Evolutionary conservation across 768 basidiomycete genomes (phyloP), one percentile per base, ranked within the genome.

Genomic region (Boletus rex-veris): DNA sequence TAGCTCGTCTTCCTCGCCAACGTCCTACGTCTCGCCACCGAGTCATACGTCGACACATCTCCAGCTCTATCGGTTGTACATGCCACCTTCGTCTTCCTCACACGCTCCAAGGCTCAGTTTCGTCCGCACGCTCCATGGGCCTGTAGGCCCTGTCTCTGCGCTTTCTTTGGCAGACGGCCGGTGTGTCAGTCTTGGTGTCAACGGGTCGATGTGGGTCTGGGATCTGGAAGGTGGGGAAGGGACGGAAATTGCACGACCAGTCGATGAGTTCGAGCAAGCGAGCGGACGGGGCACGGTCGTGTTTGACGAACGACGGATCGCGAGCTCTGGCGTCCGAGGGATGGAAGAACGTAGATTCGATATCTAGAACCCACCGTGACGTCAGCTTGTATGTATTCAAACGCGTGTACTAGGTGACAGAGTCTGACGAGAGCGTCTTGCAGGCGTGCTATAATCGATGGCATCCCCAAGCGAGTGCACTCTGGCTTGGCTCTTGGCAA

Each of bases 191-290:
- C 70, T 91, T 18, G 82, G 86, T 9, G 70, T 71, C 33, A 83
- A 89, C 64, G 88, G 88, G 38, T 81, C 81, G 60, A 78, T 92
- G 40, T 90, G 88, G 87, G 86, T 90, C 3, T 92, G 90, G 90
- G 90, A 92, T 71, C 74, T 92, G 31, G 90, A 92, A 66, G 78
- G 75, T 11, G 76, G 73, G 19, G 65, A 70, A 26, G 70, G 74
- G 40, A 64, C 68, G 11, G 74, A 75, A 59, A 71, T 78, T 7
- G 64, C 62, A 31, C 47, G 41, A 2, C 62, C 55, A 0, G 39
- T 52, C 5, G 76, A 74, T 36, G 75, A 77, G 63, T 73, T 77
- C 47, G n/a, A 48, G 45, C 41, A 56, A 48, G 46, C 59, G 44
- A 48, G 51, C 45, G 53, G 45, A 35, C 33, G 67, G 54, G 79